Conservation (phyloP, 2,329 filamentous ascomycete genomes). For the Clonostachys rhizophaga region DNA sequence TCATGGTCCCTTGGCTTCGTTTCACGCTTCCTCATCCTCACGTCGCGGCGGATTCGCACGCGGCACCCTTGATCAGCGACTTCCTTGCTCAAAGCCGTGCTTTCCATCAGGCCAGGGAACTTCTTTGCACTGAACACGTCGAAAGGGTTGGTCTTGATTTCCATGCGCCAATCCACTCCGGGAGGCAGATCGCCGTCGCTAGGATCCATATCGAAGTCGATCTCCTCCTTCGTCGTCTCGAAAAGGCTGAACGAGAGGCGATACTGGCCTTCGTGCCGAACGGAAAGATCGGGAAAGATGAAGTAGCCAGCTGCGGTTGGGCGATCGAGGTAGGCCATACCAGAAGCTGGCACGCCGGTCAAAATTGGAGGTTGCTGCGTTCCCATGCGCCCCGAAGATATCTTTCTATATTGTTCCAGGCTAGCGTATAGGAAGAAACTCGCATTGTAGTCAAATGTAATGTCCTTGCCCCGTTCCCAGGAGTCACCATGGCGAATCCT, state of each 20-base stretch:
- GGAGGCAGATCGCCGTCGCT: slow-evolving; percentile 38
- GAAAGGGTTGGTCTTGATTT: slow-evolving; percentile 84
- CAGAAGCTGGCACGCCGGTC: slow-evolving; percentile 90
- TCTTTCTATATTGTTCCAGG: slow-evolving; percentile 77
- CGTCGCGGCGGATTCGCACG: slow-evolving; percentile 90
- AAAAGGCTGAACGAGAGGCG: slow-evolving; percentile 89
- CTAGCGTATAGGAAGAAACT: slow-evolving; percentile 98
- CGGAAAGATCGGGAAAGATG: slow-evolving; percentile 94
- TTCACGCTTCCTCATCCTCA: slow-evolving; percentile 83
- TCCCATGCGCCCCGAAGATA: slow-evolving; percentile 75
- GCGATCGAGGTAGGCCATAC: slow-evolving; percentile 92
- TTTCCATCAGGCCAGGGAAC: slow-evolving; percentile 89
- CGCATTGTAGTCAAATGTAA: slow-evolving; percentile 89
- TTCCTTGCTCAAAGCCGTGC: slow-evolving; percentile 80
- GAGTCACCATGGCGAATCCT: slow-evolving; percentile 71
- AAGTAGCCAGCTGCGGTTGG: slow-evolving; percentile 83
- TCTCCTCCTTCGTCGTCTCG: slow-evolving; percentile 83
- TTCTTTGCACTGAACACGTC: slow-evolving; percentile 96
- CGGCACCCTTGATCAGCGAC: slow-evolving; percentile 96
- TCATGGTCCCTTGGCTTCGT: slow-evolving; percentile 55
- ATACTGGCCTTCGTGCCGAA: slow-evolving; percentile 92
- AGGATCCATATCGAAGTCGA: slow-evolving; percentile 64
- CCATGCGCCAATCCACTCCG: slow-evolving; percentile 75
- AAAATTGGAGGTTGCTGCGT: slow-evolving; percentile 72
- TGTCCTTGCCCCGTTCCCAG: slow-evolving; percentile 57